phyloP scores from a whole-genome alignment of 1,284 basidiomycete species.

The Heterobasidion occidentale region DNA sequence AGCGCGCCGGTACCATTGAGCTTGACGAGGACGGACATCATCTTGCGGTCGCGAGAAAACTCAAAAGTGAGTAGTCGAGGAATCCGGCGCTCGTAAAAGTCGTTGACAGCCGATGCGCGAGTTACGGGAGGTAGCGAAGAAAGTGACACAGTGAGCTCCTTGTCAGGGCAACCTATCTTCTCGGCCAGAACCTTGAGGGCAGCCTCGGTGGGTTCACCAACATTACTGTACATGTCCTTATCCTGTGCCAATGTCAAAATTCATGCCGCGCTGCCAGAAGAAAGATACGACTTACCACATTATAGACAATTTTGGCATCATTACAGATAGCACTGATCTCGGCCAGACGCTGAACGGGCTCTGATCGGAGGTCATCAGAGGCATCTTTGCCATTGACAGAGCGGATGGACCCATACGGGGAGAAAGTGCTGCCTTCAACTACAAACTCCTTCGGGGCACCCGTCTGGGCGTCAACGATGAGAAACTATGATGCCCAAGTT shows the following conservation, averaged over 20 bases:
- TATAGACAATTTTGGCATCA: slow-evolving; percentile 85
- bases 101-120: slow-evolving; percentile 81
- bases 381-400: slow-evolving; percentile 56
- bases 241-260: slow-evolving; percentile 39
- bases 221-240: slow-evolving; percentile 71
- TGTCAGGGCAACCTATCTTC: slow-evolving; percentile 67
- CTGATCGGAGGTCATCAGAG: slow-evolving; percentile 52
- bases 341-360: slow-evolving; percentile 74
- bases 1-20: slow-evolving; percentile 56
- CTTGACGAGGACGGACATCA: slow-evolving; percentile 73
- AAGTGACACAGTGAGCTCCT: slow-evolving; percentile 48
- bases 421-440: slow-evolving; percentile 87
- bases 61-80: slow-evolving; percentile 89
- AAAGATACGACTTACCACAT: slow-evolving; percentile 42
- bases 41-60: slow-evolving; percentile 96
- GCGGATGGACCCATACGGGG: slow-evolving; percentile 71
- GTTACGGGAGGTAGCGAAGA: slow-evolving; percentile 45
- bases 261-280: not conserved
- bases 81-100: slow-evolving; percentile 70
- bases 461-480: slow-evolving; percentile 54
- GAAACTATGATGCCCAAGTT: slow-evolving; percentile 44
- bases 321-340: slow-evolving; percentile 92
- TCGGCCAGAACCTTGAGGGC: slow-evolving; percentile 91
- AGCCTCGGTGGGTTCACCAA: slow-evolving; percentile 97
- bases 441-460: slow-evolving; percentile 58